Conservation (phyloP, 208 protist species). For the Leishmania amazonensis region DNA sequence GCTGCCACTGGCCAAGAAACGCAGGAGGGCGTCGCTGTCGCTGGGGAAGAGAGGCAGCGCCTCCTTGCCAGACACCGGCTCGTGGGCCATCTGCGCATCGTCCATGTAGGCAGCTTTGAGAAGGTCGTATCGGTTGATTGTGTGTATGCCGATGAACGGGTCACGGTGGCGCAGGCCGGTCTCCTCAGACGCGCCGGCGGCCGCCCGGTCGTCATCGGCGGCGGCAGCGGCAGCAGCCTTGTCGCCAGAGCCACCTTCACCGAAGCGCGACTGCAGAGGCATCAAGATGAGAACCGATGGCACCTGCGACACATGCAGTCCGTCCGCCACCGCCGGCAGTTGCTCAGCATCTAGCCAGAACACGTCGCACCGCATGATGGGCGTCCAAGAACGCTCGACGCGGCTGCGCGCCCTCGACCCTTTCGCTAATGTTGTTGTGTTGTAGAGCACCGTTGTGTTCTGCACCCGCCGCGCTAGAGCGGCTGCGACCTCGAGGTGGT, state of each 20-base stretch:
- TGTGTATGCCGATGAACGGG: constrained; percentile 32
- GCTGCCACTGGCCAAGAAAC: constrained; percentile 37
- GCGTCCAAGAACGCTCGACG: constrained; percentile 23
- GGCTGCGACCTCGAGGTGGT: constrained; percentile 36
- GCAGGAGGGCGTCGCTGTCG: constrained; percentile 36
- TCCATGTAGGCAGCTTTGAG: constrained; percentile 19
- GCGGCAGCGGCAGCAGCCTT: neutral
- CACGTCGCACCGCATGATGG: constrained; percentile 18
- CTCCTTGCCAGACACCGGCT: constrained; percentile 25
- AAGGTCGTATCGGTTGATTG: constrained; percentile 42
- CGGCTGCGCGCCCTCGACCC: constrained; percentile 15
- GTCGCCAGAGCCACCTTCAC: constrained; percentile 5
- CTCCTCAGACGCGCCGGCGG: neutral
- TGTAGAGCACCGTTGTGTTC: constrained; percentile 21
- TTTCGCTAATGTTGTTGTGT: constrained; percentile 13
- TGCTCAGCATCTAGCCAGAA: constrained; percentile 60
- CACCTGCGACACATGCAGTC: constrained; percentile 31
- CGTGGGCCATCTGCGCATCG: constrained; percentile 22
- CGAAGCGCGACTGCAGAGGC: constrained; percentile 22
- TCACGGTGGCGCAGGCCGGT: constrained; percentile 17
- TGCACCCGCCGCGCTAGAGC: constrained; percentile 29
- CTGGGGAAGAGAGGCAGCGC: constrained; percentile 35
- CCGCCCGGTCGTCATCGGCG: constrained; percentile 15
- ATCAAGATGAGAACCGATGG: constrained; percentile 39
- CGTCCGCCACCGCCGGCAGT: constrained; percentile 30